phyloP scores from a whole-genome alignment of 495 filamentous ascomycete genomes.

The Talaromyces borbonicus region DNA sequence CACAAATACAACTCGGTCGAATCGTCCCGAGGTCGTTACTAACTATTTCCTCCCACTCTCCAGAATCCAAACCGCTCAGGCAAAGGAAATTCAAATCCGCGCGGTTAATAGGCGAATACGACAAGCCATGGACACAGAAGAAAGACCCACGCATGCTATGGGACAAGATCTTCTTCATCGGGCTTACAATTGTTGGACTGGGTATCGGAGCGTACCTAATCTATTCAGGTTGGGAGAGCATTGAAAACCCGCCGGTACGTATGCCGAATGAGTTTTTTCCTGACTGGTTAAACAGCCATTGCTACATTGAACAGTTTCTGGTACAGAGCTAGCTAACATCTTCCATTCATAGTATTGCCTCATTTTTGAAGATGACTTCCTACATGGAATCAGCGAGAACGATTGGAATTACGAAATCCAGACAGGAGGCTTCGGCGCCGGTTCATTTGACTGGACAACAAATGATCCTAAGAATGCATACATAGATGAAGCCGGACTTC shows the following conservation, averaged over 20 bases:
- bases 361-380: slow-evolving; percentile 60
- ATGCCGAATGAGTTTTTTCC: background rate
- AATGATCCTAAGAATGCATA: slow-evolving; percentile 30
- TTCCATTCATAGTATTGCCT: slow-evolving; percentile 44
- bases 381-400: slow-evolving; percentile 44
- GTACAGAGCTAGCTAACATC: slow-evolving; percentile 38
- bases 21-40: no score
- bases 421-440: slow-evolving; percentile 68
- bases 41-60: background rate
- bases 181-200: slow-evolving; percentile 57
- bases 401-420: slow-evolving; percentile 67
- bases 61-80: slow-evolving; percentile 6
- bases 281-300: background rate
- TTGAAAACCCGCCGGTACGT: slow-evolving; percentile 6
- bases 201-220: slow-evolving; percentile 56
- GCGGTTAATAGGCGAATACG: slow-evolving; percentile 32
- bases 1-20: no score
- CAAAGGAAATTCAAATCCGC: slow-evolving; percentile 7
- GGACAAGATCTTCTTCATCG: slow-evolving; percentile 67
- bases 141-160: slow-evolving; percentile 74
- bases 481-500: slow-evolving; percentile 26
- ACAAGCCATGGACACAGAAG: slow-evolving; percentile 57
- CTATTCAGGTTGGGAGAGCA: slow-evolving; percentile 45
- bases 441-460: slow-evolving; percentile 69
- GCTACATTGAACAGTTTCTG: background rate